These are phyloP conservation scores for Claviceps sorghi DNA, from an alignment of 2,329 filamentous ascomycete genomes.

Conservation along the genomic window DNA sequence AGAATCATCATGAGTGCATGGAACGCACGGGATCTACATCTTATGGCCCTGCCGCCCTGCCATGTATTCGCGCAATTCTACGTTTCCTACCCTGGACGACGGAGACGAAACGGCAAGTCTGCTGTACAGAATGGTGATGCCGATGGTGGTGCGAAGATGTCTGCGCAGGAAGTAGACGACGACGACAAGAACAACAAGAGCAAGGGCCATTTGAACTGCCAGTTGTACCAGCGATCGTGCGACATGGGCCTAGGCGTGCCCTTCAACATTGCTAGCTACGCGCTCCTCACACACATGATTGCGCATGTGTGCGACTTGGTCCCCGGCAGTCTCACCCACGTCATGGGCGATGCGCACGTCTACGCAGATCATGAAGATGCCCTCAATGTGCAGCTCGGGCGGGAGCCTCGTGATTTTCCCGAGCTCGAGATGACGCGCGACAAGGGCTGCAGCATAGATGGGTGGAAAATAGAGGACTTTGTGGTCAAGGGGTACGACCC, in stretches of 20 bases:
- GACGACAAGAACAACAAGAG: conserved; percentile 7
- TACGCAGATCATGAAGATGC: conserved; percentile 89
- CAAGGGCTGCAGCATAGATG: conserved; percentile 64
- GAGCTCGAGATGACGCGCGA: conserved; percentile 57
- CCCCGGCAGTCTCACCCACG: conserved; percentile 79
- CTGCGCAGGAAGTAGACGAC: not conserved
- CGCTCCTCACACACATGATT: conserved; percentile 87
- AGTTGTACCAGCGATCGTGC: conserved; percentile 85
- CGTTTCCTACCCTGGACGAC: conserved; percentile 51
- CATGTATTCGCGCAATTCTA: conserved; percentile 99
- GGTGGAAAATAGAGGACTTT: conserved; percentile 81
- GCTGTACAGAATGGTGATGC: not conserved
- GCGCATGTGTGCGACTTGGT: conserved; percentile 73
- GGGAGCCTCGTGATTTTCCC: conserved; percentile 72
- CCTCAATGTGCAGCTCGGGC: conserved; percentile 60
- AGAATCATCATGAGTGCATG: conserved; percentile 84
- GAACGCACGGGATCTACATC: conserved; percentile 75
- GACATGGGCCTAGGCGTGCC: conserved; percentile 96
- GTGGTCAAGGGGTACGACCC: conserved; percentile 77
- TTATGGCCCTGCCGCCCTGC: conserved; percentile 87
- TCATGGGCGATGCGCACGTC: conserved; percentile 96
- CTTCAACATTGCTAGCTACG: conserved; percentile 95
- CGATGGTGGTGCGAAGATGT: not conserved
- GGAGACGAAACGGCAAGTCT: conserved; percentile 1
- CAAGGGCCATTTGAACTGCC: conserved; percentile 62